A percentile compares a stretch with the other conserved stretches of the same genome.
Conservation (phyloP, 768 basidiomycete genomes). For the Ramaria rubella region DNA sequence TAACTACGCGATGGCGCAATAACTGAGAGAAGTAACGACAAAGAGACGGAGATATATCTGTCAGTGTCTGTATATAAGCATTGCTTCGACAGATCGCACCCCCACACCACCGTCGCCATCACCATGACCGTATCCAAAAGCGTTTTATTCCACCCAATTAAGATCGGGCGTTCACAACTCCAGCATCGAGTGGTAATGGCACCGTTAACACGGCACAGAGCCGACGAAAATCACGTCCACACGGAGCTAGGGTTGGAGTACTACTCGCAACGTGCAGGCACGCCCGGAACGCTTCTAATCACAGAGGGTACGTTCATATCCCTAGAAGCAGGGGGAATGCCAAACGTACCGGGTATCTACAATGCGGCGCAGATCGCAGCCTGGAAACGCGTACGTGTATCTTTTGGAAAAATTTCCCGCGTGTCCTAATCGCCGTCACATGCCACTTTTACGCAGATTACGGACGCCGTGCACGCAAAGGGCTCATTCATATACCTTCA, state of each 20-base stretch:
- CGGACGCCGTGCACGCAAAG: conserved; percentile 49
- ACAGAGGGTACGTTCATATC: conserved; percentile 31
- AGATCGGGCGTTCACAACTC: conserved; percentile 15
- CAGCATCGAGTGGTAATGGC: conserved; percentile 19
- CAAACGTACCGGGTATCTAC: conserved; percentile 57
- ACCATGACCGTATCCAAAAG: not conserved
- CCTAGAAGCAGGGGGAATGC: conserved; percentile 21
- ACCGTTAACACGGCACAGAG: conserved; percentile 19
- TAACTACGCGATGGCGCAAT: too few species aligned
- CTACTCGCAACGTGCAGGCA: conserved; percentile 15
- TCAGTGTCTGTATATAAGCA: not conserved
- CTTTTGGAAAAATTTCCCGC: not conserved
- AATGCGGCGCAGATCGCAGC: conserved; percentile 47
- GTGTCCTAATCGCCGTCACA: not conserved
- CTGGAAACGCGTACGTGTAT: conserved; percentile 44
- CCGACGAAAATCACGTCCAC: conserved; percentile 15
- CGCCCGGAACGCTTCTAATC: conserved; percentile 25
- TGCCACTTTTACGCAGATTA: conserved; percentile 33
- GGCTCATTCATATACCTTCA: conserved; percentile 48
- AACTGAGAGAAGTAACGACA: too few species aligned
- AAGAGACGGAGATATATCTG: not conserved
- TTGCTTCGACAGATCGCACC: too few species aligned
- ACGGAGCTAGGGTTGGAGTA: conserved; percentile 11
- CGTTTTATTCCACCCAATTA: conserved; percentile 16
- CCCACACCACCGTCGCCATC: not conserved